Base-by-base conservation (phyloP, 2,329 filamentous ascomycete species). In the Lecanicillium sp. region DNA sequence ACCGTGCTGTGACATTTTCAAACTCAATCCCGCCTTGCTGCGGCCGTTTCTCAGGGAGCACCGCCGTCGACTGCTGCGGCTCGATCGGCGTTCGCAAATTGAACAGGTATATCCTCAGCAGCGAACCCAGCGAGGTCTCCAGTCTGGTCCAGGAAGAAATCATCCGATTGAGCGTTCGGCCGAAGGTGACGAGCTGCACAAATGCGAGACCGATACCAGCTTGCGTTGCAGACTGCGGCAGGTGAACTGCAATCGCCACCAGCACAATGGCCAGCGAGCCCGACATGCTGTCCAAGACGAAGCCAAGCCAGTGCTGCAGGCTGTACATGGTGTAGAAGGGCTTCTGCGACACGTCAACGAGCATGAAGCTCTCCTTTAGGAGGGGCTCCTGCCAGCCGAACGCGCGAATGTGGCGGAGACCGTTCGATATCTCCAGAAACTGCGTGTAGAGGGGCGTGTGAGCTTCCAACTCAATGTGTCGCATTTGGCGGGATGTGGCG, bases 401-500 rank as follows among this genome's bases (percentile, higher is more conserved):
- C 2, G 56, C 54, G n/a, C 56, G 55, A 23, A 61, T 59, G 1
- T 55, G 58, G 11, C 54, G 52, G 4, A 60, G 23, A 3, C 58
- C 52, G 41, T 56, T 45, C 23, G 15, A 60, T 1, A 65, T 63
- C 51, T 72, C 68, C 5, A 71, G 45, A 12, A 70, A 63, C 32
- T 54, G 62, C 1, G 61, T 62, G 24, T 58, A 72, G 0, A 79
- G 62, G 0, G 69, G 71, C 0, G 75, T 67, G 37, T 71, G 71
- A 1, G 74, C 67, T 53, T 79, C 74, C 1, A 80, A 63, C 39
- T 79, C 77, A 21, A 80, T 57, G 12, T 74, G 66, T 26, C 75
- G 71, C 3, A 81, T 60, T 52, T 79, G 77, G 0, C 76, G 69
- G 0, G 75, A 78, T 1, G 76, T 78, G 5, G 70, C 66, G 2